Percentiles rank a stretch among this genome's conserved stretches.
Conservation (phyloP, 2,329 filamentous ascomycete species). For the Diaporthe velutina region DNA sequence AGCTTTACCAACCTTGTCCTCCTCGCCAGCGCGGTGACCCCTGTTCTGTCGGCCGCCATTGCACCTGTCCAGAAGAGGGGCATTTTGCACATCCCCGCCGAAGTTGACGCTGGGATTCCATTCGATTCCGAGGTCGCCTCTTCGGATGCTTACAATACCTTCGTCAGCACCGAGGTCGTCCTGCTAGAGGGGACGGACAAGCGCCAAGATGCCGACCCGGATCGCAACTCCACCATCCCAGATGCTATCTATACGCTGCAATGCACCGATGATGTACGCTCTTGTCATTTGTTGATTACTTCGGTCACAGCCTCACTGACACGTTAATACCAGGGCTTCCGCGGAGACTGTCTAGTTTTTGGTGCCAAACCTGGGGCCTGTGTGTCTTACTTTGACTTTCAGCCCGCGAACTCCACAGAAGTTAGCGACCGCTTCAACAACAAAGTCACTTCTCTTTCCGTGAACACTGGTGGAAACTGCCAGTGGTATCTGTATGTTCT, state of each 20-base stretch:
- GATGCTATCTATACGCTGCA: slow-evolving; percentile 13
- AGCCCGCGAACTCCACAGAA: slow-evolving; percentile 3
- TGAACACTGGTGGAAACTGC: slow-evolving; percentile 11
- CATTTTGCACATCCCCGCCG: neutral
- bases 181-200: slow-evolving; percentile 17
- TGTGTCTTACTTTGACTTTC: slow-evolving; percentile 20
- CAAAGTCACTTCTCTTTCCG: neutral
- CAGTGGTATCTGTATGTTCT: slow-evolving; percentile 6
- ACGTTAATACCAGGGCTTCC: neutral
- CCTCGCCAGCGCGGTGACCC: slow-evolving; percentile 10
- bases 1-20: slow-evolving; percentile 15
- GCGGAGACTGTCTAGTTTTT: neutral
- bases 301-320: too few species aligned
- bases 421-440: slow-evolving; percentile 22
- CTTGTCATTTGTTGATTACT: neutral
- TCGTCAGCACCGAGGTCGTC: slow-evolving; percentile 15
- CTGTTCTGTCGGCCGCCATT: neutral
- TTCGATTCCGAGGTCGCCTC: neutral
- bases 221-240: neutral
- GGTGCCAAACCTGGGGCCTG: slow-evolving; percentile 19
- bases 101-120: neutral
- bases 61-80: neutral
- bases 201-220: slow-evolving; percentile 13
- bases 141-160: neutral
- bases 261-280: neutral